Conservation (phyloP, 2,329 filamentous ascomycete species). For the Hypoxylon sp. region DNA sequence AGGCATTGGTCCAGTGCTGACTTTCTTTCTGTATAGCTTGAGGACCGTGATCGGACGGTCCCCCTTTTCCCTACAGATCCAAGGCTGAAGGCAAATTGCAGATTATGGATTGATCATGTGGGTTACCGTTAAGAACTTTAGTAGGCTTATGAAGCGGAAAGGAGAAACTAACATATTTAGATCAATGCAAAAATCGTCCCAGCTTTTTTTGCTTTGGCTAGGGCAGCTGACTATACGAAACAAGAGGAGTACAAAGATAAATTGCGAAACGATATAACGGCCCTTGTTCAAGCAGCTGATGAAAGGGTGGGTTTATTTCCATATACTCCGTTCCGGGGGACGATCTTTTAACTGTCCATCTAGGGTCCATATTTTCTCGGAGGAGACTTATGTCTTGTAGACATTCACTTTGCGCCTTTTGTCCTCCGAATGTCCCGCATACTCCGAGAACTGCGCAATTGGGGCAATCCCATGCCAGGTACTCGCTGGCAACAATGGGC, state of each 20-base stretch:
- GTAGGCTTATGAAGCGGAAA: neutral
- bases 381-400: conserved; percentile 71
- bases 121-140: conserved; percentile 49
- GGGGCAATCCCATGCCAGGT: conserved; percentile 74
- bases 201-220: conserved; percentile 80
- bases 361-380: conserved; percentile 79
- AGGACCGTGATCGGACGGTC: conserved; percentile 76
- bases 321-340: neutral
- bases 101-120: conserved; percentile 86
- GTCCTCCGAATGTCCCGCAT: conserved; percentile 77
- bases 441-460: conserved; percentile 74
- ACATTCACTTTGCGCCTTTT: conserved; percentile 83
- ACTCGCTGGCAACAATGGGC: conserved; percentile 79
- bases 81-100: conserved; percentile 78
- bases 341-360: conserved; percentile 22
- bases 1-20: conserved; percentile 24
- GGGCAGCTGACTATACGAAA: conserved; percentile 72
- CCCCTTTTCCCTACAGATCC: conserved; percentile 76
- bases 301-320: conserved; percentile 55
- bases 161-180: conserved; percentile 57
- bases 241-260: conserved; percentile 72
- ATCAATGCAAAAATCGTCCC: conserved; percentile 84
- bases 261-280: conserved; percentile 75
- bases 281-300: conserved; percentile 64
- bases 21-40: conserved; percentile 66